Conservation (phyloP, 371 early-diverging fungal genomes). For the Coemansia sp. region DNA sequence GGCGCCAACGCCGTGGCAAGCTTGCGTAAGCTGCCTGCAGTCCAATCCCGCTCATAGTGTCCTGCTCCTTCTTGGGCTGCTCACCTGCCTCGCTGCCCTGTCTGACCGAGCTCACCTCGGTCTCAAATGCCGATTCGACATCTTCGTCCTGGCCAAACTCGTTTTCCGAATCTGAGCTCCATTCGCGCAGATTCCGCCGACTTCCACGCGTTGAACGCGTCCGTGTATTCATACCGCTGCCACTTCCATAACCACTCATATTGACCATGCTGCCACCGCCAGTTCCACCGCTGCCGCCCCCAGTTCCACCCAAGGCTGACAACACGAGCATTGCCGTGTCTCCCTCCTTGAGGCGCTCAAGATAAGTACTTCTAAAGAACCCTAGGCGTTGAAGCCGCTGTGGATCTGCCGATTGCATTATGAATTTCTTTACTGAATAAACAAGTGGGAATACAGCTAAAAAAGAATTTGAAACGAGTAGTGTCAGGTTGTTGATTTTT, state of each 20-base stretch:
- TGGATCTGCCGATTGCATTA: conserved; percentile 24
- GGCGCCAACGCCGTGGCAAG: conserved; percentile 32
- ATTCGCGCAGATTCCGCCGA: conserved; percentile 46
- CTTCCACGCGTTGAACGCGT: conserved; percentile 45
- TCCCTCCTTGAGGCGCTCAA: conserved; percentile 50
- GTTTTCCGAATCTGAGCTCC: conserved; percentile 49
- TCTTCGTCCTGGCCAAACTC: conserved; percentile 40
- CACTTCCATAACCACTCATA: conserved; percentile 5
- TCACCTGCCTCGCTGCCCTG: conserved; percentile 39
- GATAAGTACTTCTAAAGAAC: conserved; percentile 37
- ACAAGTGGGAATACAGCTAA: background rate
- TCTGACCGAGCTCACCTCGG: conserved; percentile 34
- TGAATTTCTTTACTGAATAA: background rate
- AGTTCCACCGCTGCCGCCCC: conserved; percentile 14
- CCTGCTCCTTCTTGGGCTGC: conserved; percentile 21
- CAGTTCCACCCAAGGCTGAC: conserved; percentile 28
- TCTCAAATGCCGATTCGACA: conserved; percentile 33
- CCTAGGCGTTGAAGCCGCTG: conserved; percentile 37
- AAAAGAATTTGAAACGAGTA: background rate
- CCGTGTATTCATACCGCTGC: conserved; percentile 26
- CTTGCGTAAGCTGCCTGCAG: conserved; percentile 29
- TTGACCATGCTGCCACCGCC: conserved; percentile 4
- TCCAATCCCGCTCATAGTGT: conserved; percentile 45
- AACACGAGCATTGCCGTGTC: conserved; percentile 46
- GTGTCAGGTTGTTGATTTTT: background rate